Evolutionary conservation across 2,329 filamentous ascomycete genomes (phyloP).

Genomic region (Cercospora janseana): DNA sequence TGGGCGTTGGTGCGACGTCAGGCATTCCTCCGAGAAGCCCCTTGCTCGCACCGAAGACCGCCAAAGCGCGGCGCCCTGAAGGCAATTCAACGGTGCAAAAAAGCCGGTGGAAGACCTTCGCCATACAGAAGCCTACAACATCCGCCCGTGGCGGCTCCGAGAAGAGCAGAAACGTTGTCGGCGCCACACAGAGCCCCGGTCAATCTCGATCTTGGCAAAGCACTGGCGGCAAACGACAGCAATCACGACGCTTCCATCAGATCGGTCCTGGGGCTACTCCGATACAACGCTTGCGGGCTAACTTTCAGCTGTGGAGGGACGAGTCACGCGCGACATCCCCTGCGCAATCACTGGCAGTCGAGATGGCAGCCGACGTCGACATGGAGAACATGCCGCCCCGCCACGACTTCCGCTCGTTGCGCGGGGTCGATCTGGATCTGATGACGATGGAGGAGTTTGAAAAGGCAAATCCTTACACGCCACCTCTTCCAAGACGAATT

Average conservation of each 20-base stretch:
- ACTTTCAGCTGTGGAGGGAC: conserved; percentile 4
- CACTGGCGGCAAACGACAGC: background rate
- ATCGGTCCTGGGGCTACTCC: conserved; percentile 1
- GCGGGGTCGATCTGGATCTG: conserved; percentile 13
- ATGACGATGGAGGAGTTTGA: conserved; percentile 27
- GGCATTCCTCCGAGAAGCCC: background rate
- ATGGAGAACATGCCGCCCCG: conserved; percentile 9
- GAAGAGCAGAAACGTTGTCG: background rate
- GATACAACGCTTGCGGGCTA: background rate
- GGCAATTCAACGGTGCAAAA: background rate
- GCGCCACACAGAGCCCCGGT: background rate
- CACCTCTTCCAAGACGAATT: conserved; percentile 18
- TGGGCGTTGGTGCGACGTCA: background rate
- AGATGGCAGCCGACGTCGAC: conserved; percentile 8
- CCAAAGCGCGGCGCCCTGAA: background rate
- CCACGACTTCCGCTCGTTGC: conserved; percentile 9
- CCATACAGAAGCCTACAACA: background rate
- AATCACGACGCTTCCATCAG: conserved; percentile 6
- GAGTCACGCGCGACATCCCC: background rate
- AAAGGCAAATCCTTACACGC: conserved; percentile 24
- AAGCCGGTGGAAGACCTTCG: background rate
- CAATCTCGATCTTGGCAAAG: background rate
- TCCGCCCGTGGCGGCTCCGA: background rate
- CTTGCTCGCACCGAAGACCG: background rate
- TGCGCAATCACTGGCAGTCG: background rate